Percentiles rank a stretch among this genome's conserved stretches.
Conservation (phyloP, 2,329 filamentous ascomycete species). For the Mycosphaerella arachidis region DNA sequence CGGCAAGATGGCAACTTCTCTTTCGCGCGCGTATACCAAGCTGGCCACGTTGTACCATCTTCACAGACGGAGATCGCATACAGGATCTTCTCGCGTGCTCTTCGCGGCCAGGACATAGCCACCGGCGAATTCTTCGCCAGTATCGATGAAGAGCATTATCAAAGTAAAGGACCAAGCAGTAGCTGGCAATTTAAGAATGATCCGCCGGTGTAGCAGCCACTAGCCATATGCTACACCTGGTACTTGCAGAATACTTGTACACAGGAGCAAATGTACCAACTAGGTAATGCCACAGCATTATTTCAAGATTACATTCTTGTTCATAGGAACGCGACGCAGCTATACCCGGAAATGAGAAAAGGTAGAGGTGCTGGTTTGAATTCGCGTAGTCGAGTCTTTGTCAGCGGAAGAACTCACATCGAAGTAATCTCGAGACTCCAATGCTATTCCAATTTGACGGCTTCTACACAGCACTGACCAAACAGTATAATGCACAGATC, state of each 20-base stretch:
- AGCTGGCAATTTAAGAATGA: conserved; percentile 13
- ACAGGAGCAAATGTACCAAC: conserved; percentile 15
- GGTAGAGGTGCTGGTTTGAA: background rate
- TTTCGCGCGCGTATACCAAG: conserved; percentile 25
- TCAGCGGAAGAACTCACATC: background rate
- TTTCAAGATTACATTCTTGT: conserved; percentile 20
- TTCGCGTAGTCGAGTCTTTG: background rate
- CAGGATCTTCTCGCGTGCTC: conserved; percentile 50
- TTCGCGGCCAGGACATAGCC: conserved; percentile 50
- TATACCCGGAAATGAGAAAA: conserved; percentile 16
- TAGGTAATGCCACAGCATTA: conserved; percentile 15
- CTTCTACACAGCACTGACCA: background rate
- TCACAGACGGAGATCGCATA: conserved; percentile 55
- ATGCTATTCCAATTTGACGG: background rate
- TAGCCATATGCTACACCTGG: conserved; percentile 19
- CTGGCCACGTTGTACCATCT: conserved; percentile 25
- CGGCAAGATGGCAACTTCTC: conserved; percentile 30
- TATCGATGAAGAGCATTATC: conserved; percentile 31
- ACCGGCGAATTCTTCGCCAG: conserved; percentile 44
- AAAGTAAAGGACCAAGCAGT: conserved; percentile 25
- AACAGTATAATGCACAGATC: background rate
- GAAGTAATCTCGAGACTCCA: too few species aligned
- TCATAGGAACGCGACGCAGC: conserved; percentile 17
- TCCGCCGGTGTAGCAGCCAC: conserved; percentile 10
- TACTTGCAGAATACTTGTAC: conserved; percentile 19